Evolutionary conservation across 2,329 filamentous ascomycete genomes (phyloP), one percentile per base, ranked within the genome.

Genomic region (Scedosporium dehoogii): DNA sequence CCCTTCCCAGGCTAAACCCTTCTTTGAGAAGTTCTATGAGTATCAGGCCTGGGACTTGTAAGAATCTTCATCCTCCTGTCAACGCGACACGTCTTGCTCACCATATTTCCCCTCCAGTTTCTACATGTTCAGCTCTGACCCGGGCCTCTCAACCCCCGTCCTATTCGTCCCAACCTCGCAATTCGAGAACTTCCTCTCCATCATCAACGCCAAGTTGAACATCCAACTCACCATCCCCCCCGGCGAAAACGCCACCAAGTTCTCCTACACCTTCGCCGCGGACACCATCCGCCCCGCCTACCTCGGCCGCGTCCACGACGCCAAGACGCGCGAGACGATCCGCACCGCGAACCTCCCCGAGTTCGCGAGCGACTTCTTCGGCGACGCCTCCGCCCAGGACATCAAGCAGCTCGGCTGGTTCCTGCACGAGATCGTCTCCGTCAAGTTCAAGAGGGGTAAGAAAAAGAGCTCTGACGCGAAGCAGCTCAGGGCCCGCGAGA

Each of bases 31-130:
- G 4, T 61, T 56, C 33, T 42, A 41, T 18, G 18, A 82, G 68
- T 73, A 77, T 2, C 80, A 84, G 63, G 69, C 76, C 10, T 96
- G 92, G 92, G 86, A 93, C 65, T 76, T 96, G 90, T 94, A 78
- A 80, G 87, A 42, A 12, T 61, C 42, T 25, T 41, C n/a, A 41
- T 12, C 7, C 9, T 38, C 6, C 6, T 29, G 23, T n/a, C 23
- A 38, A 12, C 25, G 6, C 14, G 21, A 58, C 58, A 10, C 10
- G 38, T 46, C 21, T 33, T 9, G 38, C 33, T 48, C n/a, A 42
- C 62, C 51, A 55, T 55, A 3, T 41, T 48, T 4, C 46, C 9
- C 4, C 2, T 3, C 33, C 10, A 90, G 88, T 62, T 91, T 87
- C 73, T 92, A 89, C 71, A 69, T 91, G 42, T 79, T 85, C 69